Evolutionary conservation across 139 green algal genomes (phyloP).

Genomic region (Diplosphaera chodatii): DNA sequence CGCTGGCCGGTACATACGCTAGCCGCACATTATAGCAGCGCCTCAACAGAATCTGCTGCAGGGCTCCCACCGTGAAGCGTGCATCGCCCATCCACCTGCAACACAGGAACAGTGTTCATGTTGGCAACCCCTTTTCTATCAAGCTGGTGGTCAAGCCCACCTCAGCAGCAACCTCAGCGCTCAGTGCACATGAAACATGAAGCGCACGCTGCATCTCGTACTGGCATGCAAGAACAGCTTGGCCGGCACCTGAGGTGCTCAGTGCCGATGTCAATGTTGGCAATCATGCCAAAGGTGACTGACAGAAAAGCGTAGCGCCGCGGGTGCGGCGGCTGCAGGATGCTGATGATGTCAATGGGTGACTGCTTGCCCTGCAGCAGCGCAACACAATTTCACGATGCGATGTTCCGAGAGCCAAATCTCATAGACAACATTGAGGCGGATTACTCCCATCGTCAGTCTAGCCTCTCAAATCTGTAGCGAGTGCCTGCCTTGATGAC

Average conservation of each 20-base stretch:
- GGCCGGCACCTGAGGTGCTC: constrained; percentile 51
- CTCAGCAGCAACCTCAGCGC: too few relatives aligned
- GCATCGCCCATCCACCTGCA: constrained; percentile 61
- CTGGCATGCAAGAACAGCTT: too few relatives aligned
- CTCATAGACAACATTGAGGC: not conserved
- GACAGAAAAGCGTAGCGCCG: constrained; percentile 56
- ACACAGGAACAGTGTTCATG: too few relatives aligned
- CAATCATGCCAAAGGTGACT: constrained; percentile 59
- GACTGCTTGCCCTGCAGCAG: not conserved
- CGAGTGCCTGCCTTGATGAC: constrained; percentile 4
- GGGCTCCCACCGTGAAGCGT: constrained; percentile 58
- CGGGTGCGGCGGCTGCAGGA: constrained; percentile 49
- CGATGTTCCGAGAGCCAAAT: not conserved
- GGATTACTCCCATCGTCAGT: too few relatives aligned
- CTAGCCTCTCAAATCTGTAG: too few relatives aligned
- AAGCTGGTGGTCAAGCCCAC: too few relatives aligned
- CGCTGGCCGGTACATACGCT: constrained; percentile 16
- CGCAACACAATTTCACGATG: too few relatives aligned
- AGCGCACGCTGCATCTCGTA: too few relatives aligned
- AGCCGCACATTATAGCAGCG: constrained; percentile 4
- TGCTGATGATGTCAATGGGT: constrained; percentile 52
- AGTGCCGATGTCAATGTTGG: constrained; percentile 74
- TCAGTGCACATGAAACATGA: too few relatives aligned
- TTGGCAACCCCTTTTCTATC: too few relatives aligned
- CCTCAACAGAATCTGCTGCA: constrained; percentile 51